Conservation (phyloP, 306 rosid species). For the Styphnolobium japonicum region DNA sequence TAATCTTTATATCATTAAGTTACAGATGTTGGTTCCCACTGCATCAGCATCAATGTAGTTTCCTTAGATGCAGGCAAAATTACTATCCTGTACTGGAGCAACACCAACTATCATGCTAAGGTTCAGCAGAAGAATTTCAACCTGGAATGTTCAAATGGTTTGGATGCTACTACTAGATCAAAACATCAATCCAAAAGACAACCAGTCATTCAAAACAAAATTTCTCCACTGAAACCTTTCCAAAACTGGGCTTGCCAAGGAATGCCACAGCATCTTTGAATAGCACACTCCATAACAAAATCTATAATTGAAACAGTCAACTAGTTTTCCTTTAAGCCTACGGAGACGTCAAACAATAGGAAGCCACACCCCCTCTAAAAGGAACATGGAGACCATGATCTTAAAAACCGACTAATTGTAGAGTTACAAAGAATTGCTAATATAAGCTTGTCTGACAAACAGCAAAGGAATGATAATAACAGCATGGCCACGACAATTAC, state of each 20-base stretch:
- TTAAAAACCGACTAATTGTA: not conserved
- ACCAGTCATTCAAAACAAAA: not conserved
- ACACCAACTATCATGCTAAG: not conserved
- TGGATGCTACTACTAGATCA: not conserved
- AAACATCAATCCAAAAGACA: not conserved
- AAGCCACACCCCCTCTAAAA: conserved; percentile 2
- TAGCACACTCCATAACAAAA: conserved; percentile 8
- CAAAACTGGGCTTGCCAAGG: not conserved
- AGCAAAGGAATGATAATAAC: not conserved
- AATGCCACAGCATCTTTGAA: not conserved
- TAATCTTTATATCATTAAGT: too few relatives aligned
- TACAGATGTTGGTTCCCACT: not conserved
- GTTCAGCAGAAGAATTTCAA: conserved; percentile 7
- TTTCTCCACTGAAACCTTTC: not conserved
- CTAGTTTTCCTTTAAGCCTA: conserved; percentile 4
- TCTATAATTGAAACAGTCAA: conserved; percentile 8
- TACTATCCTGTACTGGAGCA: not conserved
- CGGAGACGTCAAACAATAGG: not conserved
- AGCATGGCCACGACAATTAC: not conserved
- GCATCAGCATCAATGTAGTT: not conserved
- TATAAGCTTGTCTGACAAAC: not conserved
- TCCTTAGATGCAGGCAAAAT: not conserved
- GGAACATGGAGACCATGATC: not conserved
- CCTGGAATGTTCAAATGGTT: not conserved
- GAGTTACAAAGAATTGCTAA: not conserved